Conservation (phyloP, 2,329 filamentous ascomycete genomes). For the Fusarium chlamydosporum region DNA sequence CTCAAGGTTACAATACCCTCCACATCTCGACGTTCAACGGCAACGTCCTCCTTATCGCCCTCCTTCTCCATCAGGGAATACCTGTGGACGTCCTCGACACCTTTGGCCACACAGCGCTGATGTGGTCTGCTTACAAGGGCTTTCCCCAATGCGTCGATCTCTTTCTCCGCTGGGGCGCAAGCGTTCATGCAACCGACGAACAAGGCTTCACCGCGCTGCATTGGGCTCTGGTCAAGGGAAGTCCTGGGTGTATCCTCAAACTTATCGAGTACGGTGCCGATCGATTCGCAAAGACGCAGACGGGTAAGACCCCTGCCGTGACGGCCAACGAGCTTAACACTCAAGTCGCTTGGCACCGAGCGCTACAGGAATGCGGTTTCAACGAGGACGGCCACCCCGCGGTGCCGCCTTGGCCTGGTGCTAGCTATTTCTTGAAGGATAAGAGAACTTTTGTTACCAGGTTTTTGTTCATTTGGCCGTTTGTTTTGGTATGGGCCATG, state of each 20-base stretch:
- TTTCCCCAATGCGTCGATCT: slow-evolving; percentile 92
- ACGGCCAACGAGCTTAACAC: slow-evolving; percentile 95
- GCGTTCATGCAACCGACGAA: slow-evolving; percentile 90
- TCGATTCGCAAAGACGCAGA: slow-evolving; percentile 88
- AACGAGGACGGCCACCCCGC: slow-evolving; percentile 81
- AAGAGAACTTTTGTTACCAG: slow-evolving; percentile 82
- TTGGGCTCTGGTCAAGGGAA: slow-evolving; percentile 96
- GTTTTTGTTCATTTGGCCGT: slow-evolving; percentile 92
- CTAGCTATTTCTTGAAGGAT: slow-evolving; percentile 81
- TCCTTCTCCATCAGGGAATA: slow-evolving; percentile 95
- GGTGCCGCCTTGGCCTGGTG: slow-evolving; percentile 77
- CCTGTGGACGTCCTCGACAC: slow-evolving; percentile 91
- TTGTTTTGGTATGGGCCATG: slow-evolving; percentile 78
- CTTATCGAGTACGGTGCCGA: slow-evolving; percentile 96
- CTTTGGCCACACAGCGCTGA: slow-evolving; percentile 92
- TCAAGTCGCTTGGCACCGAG: slow-evolving; percentile 82
- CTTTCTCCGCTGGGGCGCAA: slow-evolving; percentile 94
- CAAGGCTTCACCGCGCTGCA: slow-evolving; percentile 95
- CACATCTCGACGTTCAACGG: slow-evolving; percentile 98
- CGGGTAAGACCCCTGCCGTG: slow-evolving; percentile 89
- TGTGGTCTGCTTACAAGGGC: slow-evolving; percentile 99
- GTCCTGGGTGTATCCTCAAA: slow-evolving; percentile 89
- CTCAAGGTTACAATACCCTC: slow-evolving; percentile 97
- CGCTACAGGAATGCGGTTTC: slow-evolving; percentile 87
- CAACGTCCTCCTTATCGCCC: slow-evolving; percentile 88